These are phyloP conservation scores for Talaromyces sp. DNA, from an alignment of 2,329 filamentous ascomycete genomes.

Conservation along the genomic window DNA sequence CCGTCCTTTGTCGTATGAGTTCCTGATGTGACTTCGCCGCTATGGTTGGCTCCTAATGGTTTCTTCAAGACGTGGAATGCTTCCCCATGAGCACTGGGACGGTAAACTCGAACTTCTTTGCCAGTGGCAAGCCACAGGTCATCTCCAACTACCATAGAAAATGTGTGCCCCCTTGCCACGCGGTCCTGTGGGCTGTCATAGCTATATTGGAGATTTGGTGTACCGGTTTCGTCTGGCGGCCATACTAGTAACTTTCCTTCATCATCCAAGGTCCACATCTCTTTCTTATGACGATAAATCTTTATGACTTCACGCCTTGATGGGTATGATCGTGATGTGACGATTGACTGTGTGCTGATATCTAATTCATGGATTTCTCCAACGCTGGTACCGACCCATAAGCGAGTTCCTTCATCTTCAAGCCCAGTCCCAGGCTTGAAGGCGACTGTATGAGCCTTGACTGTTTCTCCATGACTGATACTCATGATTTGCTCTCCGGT, in stretches of 20 bases:
- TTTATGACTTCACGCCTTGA: slow-evolving; percentile 75
- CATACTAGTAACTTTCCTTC: slow-evolving; percentile 83
- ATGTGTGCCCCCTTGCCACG: slow-evolving; percentile 76
- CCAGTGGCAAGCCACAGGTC: slow-evolving; percentile 85
- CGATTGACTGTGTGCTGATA: slow-evolving; percentile 68
- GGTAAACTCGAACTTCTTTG: slow-evolving; percentile 82
- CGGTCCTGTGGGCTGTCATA: slow-evolving; percentile 69
- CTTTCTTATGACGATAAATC: slow-evolving; percentile 81
- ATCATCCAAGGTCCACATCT: slow-evolving; percentile 94
- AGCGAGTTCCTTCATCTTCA: slow-evolving; percentile 72
- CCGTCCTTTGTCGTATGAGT: slow-evolving; percentile 71
- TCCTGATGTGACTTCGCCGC: slow-evolving; percentile 85
- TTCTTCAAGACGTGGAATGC: slow-evolving; percentile 71
- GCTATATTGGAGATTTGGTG: slow-evolving; percentile 70
- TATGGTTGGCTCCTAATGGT: slow-evolving; percentile 68
- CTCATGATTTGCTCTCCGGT: slow-evolving; percentile 81
- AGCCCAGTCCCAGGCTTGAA: slow-evolving; percentile 82
- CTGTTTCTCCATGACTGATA: slow-evolving; percentile 77
- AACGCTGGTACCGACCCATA: slow-evolving; percentile 88
- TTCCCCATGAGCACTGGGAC: slow-evolving; percentile 67
- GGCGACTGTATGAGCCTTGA: slow-evolving; percentile 74
- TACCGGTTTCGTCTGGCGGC: slow-evolving; percentile 71
- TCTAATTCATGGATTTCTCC: slow-evolving; percentile 91
- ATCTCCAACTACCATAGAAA: slow-evolving; percentile 81
- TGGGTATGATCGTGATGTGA: slow-evolving; percentile 70